Base-by-base conservation (phyloP, 768 basidiomycete genomes). In the Lentinus brumalis region DNA sequence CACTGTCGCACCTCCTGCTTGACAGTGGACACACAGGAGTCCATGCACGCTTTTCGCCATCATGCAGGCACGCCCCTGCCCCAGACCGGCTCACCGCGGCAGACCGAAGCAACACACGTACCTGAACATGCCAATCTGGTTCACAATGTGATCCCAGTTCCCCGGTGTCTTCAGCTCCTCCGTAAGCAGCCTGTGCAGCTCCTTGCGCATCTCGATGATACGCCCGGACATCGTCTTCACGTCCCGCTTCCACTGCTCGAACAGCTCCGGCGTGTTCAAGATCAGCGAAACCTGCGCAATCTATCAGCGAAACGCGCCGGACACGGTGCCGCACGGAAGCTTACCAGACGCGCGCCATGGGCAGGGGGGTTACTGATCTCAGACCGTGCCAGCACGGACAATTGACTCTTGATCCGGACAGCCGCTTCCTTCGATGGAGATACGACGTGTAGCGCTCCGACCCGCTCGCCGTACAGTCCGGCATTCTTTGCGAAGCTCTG, bases 101-200 rank as follows among this genome's bases (percentile, higher is more conserved):
- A 66, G 70, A 16, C 60, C 53, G 63, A 70, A 68, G 58, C 71
- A 63, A 51, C 26, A 11, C 50, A 69, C 80, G 61, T 73, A 94
- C 87, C 91, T 94, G 82, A 96, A 97, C 96, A 96, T 97, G 58
- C 96, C 96, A 75, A 98, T 98, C 81, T 98, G 97, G 54, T 86
- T 84, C 67, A 89, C 79, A 69, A 99, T 96, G 76, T 98, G 96
- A n/a, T 88, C 85, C 97, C 97, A 99, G 70, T 86, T 86, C 6
- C 95, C 94, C 4, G 95, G 95, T 53, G 93, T 96, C 70, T 90
- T 83, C 65, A 94, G 75, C 73, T 90, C 87, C 64, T 92, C 81
- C 18, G 84, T 89, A 71, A 97, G 74, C 68, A 91, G 71, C 56
- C 82, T 77, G 80, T 86, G 81, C 66, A 99, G 80, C 77, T 91